Base-by-base conservation (phyloP, 352 stramenopile genomes). In the Blastocystis sp. region DNA sequence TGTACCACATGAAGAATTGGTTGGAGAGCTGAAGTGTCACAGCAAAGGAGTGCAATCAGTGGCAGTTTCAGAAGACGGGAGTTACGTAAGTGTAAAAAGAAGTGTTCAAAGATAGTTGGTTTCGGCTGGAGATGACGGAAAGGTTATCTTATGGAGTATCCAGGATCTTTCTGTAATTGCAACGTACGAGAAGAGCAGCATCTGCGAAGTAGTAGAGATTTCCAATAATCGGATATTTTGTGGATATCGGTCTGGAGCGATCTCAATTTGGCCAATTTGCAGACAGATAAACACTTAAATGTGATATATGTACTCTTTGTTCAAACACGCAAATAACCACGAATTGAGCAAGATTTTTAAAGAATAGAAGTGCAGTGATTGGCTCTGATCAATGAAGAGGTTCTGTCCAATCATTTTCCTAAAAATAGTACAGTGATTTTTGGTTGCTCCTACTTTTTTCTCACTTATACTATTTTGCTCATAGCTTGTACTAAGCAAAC, bases 401-500 rank as follows among this genome's bases (percentile, higher is more conserved):
- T 6, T 16, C 16, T 20, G 16, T 1, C 20, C 16, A 39, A 73
- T 30, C 37, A 16, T 16, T 73, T 34, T 34, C 30, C 30, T 34
- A 34, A 34, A 34, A 30, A 41, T 24, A 54, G 47, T 75, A 30
- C 13, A 73, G 63, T 43, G 13, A 73, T 73, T 20, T 20, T 1
- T 43, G 18, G 3, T 3, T 45, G 9, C 1, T 41, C 0, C 16
- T 8, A 18, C 54, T 76, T 54, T 18, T 76, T 16, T 18, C 18
- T 18, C 18, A 13, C 34, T 76, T 6, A 54, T 24, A 34, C 53
- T n/a, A 34, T 54, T 37, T 4, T 79, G 68, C 3, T 69, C 47
- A 90, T 98, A 95, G 95, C 95, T 64, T 94, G 95, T 93, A 98
- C 95, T 91, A 98, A 98, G 93, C 95, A 98, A 92, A 98, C 95